These are phyloP conservation scores for Carex pumila DNA, from an alignment of 176 grass and related monocot genomes.

Conservation along the genomic window DNA sequence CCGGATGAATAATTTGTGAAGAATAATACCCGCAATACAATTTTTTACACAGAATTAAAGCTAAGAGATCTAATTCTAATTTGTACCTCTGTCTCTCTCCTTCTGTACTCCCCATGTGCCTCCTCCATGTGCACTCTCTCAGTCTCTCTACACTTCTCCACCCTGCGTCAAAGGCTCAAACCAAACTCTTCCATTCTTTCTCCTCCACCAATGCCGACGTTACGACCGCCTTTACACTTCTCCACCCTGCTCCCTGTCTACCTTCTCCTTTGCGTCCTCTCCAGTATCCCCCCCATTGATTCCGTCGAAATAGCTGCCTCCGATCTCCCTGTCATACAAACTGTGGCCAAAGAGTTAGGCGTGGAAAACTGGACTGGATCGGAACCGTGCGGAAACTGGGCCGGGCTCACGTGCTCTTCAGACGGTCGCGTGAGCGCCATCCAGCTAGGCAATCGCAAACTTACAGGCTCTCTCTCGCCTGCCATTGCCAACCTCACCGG, in stretches of 20 bases:
- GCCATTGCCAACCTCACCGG: conserved; percentile 3
- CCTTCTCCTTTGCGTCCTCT: neutral
- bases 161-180: neutral
- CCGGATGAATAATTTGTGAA: neutral
- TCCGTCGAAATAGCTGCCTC: neutral
- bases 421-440: conserved; percentile 9
- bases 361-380: neutral
- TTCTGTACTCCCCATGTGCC: neutral
- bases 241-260: neutral
- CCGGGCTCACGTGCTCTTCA: neutral
- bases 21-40: neutral
- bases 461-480: neutral
- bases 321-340: neutral
- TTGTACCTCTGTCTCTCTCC: neutral
- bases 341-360: neutral
- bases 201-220: conserved; percentile 11
- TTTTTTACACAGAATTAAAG: neutral
- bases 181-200: neutral
- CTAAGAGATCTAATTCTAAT: neutral
- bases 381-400: conserved; percentile 3
- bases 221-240: conserved; percentile 9
- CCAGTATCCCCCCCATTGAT: neutral
- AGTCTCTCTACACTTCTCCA: conserved; percentile 10
- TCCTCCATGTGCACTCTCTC: too few relatives aligned
- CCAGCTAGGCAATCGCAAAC: conserved; percentile 4